Evolutionary conservation across 2,329 filamentous ascomycete species (phyloP).

Genomic region (Aureobasidium uvarum): DNA sequence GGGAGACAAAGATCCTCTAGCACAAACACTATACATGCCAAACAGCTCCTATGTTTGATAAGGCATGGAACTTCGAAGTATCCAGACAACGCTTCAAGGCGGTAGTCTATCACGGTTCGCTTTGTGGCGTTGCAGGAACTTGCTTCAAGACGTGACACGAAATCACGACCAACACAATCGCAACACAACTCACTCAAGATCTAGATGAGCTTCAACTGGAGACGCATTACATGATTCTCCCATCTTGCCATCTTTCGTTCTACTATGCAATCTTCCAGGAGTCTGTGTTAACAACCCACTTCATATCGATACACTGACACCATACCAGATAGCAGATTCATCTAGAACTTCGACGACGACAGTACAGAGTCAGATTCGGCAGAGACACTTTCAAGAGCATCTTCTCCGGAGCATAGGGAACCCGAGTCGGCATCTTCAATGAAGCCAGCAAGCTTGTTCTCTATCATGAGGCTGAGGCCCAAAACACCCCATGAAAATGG

Average conservation of each 20-base stretch:
- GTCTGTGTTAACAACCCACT: not conserved
- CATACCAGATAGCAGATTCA: not conserved
- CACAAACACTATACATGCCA: no score
- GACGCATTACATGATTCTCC: not conserved
- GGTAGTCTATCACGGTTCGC: no score
- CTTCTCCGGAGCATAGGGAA: not conserved
- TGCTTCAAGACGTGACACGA: not conserved
- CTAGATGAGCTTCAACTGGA: not conserved
- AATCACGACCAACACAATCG: not conserved
- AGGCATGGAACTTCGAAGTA: no score
- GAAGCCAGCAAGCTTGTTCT: not conserved
- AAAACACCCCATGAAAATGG: not conserved
- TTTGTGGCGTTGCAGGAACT: no score
- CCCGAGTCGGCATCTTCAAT: no score
- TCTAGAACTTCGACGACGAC: constrained; percentile 1
- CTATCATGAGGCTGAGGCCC: not conserved
- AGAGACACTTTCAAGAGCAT: not conserved
- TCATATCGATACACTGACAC: not conserved
- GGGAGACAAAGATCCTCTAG: no score
- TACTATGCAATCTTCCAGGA: not conserved
- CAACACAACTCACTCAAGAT: not conserved
- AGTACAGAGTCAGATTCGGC: not conserved
- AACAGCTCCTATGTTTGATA: no score
- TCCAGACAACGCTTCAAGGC: no score
- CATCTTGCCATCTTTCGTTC: not conserved